These are phyloP conservation scores for Pogostemon cablin DNA, from an alignment of 257 asterid species.

Conservation along the genomic window DNA sequence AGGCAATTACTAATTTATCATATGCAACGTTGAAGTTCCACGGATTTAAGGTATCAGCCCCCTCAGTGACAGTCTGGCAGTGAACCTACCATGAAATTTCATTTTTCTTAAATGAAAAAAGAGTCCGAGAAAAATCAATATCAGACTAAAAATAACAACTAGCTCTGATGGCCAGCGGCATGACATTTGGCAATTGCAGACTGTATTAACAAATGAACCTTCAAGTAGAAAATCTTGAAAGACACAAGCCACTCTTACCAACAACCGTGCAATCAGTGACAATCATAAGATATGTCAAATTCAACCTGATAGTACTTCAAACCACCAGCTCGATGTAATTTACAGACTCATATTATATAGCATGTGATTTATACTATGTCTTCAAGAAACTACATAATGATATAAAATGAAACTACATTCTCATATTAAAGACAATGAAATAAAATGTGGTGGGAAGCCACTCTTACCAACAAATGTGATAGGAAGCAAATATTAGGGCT, in stretches of 20 bases:
- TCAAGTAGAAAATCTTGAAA: neutral
- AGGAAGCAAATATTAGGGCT: too few relatives aligned
- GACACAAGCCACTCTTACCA: neutral
- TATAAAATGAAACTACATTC: neutral
- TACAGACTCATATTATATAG: neutral
- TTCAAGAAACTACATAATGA: neutral
- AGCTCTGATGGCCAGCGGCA: neutral
- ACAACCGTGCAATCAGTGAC: neutral
- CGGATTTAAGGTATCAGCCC: constrained; percentile 58
- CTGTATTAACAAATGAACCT: neutral
- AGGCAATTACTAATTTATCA: constrained; percentile 85
- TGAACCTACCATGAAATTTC: constrained; percentile 49
- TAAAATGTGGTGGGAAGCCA: too few relatives aligned
- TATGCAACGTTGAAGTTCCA: constrained; percentile 78
- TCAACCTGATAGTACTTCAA: neutral
- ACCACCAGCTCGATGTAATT: constrained; percentile 18
- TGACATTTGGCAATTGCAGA: constrained; percentile 15
- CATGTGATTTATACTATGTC: too few relatives aligned
- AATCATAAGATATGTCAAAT: constrained; percentile 10
- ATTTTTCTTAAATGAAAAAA: constrained; percentile 11
- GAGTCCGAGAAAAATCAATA: constrained; percentile 1
- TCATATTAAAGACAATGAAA: too few relatives aligned
- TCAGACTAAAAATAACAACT: constrained; percentile 4
- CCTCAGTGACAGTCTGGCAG: constrained; percentile 82
- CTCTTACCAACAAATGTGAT: too few relatives aligned